A percentile compares a stretch with the other conserved stretches of the same genome.
Evolutionary conservation across 1,284 basidiomycete genomes (phyloP).

Genomic region (Stereum hirsutum): DNA sequence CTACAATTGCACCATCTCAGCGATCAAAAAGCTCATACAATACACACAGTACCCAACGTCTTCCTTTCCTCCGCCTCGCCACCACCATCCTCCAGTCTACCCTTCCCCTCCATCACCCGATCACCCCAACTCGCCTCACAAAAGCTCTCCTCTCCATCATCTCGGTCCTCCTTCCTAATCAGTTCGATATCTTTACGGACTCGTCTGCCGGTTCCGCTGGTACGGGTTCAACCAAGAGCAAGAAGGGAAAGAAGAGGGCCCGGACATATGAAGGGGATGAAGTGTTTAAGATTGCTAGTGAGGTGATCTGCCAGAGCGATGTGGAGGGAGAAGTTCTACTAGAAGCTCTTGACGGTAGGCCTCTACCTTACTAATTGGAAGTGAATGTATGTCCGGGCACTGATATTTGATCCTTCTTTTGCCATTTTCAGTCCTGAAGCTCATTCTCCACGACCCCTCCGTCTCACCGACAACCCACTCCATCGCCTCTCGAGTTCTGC

Average conservation of each 20-base stretch:
- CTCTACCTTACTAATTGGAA: not conserved
- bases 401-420: conserved; percentile 4
- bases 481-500: conserved; percentile 43
- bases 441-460: conserved; percentile 38
- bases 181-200: conserved; percentile 20
- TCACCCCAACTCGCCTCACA: conserved; percentile 43
- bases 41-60: conserved; percentile 29
- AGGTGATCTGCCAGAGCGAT: conserved; percentile 35
- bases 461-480: conserved; percentile 47
- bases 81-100: conserved; percentile 33
- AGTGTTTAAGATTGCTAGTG: conserved; percentile 48
- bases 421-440: conserved; percentile 35
- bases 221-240: conserved; percentile 24
- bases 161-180: conserved; percentile 36
- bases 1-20: conserved; percentile 2
- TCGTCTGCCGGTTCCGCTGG: conserved; percentile 9
- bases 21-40: conserved; percentile 4
- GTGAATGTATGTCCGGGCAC: not conserved
- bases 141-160: conserved; percentile 45
- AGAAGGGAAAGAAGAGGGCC: conserved; percentile 67
- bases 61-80: conserved; percentile 35
- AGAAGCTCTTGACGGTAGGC: conserved; percentile 51
- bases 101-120: conserved; percentile 36
- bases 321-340: conserved; percentile 49
- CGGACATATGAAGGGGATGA: conserved; percentile 75